These are phyloP conservation scores for Schizochytrium sp. DNA, from an alignment of 108 stramenopile species.

Conservation along the genomic window DNA sequence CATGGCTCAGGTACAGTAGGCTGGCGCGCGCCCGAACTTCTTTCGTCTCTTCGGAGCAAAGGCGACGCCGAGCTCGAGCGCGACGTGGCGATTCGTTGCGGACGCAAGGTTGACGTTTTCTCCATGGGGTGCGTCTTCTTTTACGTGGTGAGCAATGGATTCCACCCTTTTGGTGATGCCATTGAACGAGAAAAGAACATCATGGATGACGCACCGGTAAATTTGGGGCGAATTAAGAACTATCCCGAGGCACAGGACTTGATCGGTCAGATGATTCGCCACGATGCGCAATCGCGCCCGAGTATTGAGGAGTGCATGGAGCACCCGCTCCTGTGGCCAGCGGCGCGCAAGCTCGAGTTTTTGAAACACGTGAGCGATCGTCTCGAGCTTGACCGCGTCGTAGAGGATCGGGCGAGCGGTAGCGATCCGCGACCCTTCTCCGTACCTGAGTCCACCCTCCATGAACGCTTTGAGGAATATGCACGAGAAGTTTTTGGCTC, in stretches of 20 bases:
- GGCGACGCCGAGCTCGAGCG: not conserved
- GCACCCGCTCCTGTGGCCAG: conserved; percentile 23
- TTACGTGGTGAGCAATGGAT: conserved; percentile 15
- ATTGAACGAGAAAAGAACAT: conserved; percentile 25
- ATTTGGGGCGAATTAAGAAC: not conserved
- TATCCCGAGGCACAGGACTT: conserved; percentile 16
- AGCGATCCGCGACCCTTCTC: not conserved
- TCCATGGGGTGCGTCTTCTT: conserved; percentile 29
- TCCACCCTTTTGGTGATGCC: conserved; percentile 26
- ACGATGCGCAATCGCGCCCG: not conserved
- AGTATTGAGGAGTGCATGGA: not conserved
- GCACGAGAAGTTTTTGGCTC: not conserved
- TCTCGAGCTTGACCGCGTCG: not conserved
- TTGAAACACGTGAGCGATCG: conserved; percentile 24
- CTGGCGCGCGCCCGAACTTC: not conserved
- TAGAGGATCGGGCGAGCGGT: not conserved
- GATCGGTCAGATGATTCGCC: conserved; percentile 4
- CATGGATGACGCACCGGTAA: not conserved
- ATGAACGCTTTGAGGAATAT: not conserved
- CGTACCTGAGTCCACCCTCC: not conserved
- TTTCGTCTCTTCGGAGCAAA: not conserved
- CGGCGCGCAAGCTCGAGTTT: conserved; percentile 23
- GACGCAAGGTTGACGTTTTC: conserved; percentile 24
- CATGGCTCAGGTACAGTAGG: not conserved
- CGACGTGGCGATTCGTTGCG: not conserved